phyloP scores from a whole-genome alignment of 352 stramenopile species.

The Phytophthora citricola region DNA sequence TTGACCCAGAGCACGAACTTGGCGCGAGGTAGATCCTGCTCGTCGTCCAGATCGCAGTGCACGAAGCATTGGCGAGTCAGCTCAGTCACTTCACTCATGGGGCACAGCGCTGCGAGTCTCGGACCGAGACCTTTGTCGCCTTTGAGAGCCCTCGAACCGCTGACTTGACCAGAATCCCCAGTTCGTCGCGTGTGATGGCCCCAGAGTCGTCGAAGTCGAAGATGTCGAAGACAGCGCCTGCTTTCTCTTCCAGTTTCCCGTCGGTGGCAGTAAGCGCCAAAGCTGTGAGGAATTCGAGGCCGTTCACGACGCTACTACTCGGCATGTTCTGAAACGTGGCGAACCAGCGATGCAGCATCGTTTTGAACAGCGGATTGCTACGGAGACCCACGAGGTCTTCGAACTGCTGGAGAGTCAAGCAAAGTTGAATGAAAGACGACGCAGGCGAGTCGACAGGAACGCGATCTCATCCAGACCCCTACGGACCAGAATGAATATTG shows the following conservation, averaged over 20 bases:
- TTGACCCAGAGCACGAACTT: conserved; percentile 66
- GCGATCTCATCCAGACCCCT: conserved; percentile 66
- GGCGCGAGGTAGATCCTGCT: conserved; percentile 64
- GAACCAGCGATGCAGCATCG: conserved; percentile 67
- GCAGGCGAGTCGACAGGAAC: conserved; percentile 60
- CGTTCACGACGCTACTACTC: conserved; percentile 68
- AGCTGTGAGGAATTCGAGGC: conserved; percentile 70
- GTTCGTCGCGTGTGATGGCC: conserved; percentile 76
- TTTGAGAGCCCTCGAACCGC: conserved; percentile 72
- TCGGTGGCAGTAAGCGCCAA: conserved; percentile 57
- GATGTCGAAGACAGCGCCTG: conserved; percentile 67
- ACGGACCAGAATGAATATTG: neutral
- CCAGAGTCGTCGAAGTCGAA: conserved; percentile 81
- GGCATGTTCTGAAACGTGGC: conserved; percentile 71
- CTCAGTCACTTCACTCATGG: conserved; percentile 65
- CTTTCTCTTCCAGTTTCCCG: conserved; percentile 68
- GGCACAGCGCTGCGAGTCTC: conserved; percentile 58
- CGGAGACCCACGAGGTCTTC: conserved; percentile 67
- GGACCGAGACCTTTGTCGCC: conserved; percentile 62
- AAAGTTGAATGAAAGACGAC: conserved; percentile 78
- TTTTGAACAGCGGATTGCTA: conserved; percentile 63
- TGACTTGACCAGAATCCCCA: conserved; percentile 79
- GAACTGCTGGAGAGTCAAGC: conserved; percentile 68
- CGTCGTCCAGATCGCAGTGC: conserved; percentile 69
- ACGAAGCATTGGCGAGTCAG: conserved; percentile 72